These are phyloP conservation scores for Flaveria floridana DNA, from an alignment of 140 eudicot species.

Conservation along the genomic window DNA sequence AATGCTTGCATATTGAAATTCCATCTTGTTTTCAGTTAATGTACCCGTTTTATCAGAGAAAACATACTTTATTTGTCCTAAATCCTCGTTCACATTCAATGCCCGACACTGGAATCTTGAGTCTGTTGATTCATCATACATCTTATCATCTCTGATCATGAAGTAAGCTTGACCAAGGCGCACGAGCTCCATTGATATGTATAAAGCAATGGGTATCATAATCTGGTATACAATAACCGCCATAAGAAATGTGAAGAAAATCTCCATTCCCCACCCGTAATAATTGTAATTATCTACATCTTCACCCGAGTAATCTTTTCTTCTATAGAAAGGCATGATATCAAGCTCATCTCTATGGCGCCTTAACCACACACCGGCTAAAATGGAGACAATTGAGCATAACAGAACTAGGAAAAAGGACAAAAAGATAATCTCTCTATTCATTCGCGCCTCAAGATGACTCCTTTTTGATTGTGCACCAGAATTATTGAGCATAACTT, in stretches of 20 bases:
- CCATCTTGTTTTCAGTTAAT: constrained; percentile 97
- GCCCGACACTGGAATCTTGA: constrained; percentile 90
- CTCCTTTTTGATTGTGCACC: constrained; percentile 96
- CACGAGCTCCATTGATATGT: constrained; percentile 97
- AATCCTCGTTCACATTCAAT: constrained; percentile 84
- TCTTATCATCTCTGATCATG: constrained; percentile 62
- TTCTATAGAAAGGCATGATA: constrained; percentile 66
- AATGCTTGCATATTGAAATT: constrained; percentile 84
- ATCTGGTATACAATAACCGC: constrained; percentile 83
- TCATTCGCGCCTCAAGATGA: constrained; percentile 82
- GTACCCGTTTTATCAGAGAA: constrained; percentile 97
- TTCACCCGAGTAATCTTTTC: constrained; percentile 53
- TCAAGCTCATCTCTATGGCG: constrained; percentile 70
- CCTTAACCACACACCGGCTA: constrained; percentile 79
- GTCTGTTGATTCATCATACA: constrained; percentile 62
- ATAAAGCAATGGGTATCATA: constrained; percentile 93
- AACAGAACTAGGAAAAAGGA: constrained; percentile 61
- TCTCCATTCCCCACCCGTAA: constrained; percentile 82
- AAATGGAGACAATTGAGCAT: constrained; percentile 61
- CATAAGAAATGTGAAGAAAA: constrained; percentile 87
- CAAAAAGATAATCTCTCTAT: constrained; percentile 62
- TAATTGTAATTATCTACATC: constrained; percentile 59
- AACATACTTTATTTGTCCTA: constrained; percentile 89
- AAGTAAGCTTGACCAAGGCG: constrained; percentile 96
- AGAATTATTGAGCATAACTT: constrained; percentile 90